These are phyloP conservation scores for Ampelomyces quisqualis DNA, from an alignment of 2,329 filamentous ascomycete species.

Conservation along the genomic window DNA sequence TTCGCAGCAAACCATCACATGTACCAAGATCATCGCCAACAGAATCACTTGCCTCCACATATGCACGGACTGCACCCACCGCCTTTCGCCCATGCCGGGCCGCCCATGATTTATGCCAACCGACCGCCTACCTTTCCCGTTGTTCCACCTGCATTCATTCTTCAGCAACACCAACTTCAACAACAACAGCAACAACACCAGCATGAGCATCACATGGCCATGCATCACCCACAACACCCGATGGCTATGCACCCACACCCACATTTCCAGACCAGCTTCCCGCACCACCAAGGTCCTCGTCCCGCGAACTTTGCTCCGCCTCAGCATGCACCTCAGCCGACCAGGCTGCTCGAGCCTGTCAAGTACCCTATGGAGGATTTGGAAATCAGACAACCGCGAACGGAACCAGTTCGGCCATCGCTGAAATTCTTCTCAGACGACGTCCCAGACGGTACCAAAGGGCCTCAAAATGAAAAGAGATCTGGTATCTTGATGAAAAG, in stretches of 20 bases:
- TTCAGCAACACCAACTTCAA: constrained; percentile 15
- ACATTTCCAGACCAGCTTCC: constrained; percentile 42
- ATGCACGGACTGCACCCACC: constrained; percentile 9
- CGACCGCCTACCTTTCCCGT: no score
- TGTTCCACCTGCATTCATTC: constrained; percentile 16
- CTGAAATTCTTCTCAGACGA: constrained; percentile 76
- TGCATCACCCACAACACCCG: constrained; percentile 17
- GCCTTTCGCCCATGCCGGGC: constrained; percentile 1
- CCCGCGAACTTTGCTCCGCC: constrained; percentile 47
- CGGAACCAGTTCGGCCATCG: constrained; percentile 67
- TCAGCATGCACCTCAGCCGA: constrained; percentile 55
- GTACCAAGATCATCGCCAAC: constrained; percentile 65
- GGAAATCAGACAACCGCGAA: constrained; percentile 68
- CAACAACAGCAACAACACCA: constrained; percentile 12
- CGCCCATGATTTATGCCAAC: background rate
- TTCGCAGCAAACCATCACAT: constrained; percentile 59
- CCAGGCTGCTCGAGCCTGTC: constrained; percentile 56
- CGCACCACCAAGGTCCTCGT: constrained; percentile 45
- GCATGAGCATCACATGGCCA: constrained; percentile 10
- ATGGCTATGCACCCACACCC: constrained; percentile 12
- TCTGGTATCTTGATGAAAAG: constrained; percentile 75
- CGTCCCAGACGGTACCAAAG: constrained; percentile 45
- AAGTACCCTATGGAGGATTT: constrained; percentile 97
- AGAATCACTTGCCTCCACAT: constrained; percentile 5
- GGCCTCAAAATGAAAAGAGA: constrained; percentile 39